Conservation (phyloP, 106 monocot genomes). For the Triglochin maritima region DNA sequence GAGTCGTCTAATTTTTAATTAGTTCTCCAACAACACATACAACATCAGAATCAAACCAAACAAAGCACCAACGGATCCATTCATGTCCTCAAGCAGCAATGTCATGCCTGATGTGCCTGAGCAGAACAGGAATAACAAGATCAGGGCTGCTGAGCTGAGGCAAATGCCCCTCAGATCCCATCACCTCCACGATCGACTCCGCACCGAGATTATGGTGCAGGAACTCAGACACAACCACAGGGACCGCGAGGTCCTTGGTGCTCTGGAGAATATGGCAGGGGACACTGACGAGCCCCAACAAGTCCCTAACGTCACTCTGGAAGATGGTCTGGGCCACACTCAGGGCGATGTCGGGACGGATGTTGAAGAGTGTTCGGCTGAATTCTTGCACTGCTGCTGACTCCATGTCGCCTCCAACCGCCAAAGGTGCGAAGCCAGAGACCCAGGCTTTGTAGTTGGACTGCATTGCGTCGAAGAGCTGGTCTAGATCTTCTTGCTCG, state of each 20-base stretch:
- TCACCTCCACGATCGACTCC: slow-evolving; percentile 88
- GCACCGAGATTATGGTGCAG: slow-evolving; percentile 65
- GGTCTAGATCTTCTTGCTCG: slow-evolving; percentile 79
- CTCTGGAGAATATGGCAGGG: slow-evolving; percentile 98
- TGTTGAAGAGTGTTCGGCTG: slow-evolving; percentile 93
- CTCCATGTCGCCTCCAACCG: slow-evolving; percentile 86
- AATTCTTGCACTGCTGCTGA: slow-evolving; percentile 92
- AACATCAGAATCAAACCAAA: too few species aligned
- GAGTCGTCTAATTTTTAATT: too few species aligned
- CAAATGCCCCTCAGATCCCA: slow-evolving; percentile 82
- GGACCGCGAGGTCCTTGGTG: slow-evolving; percentile 85
- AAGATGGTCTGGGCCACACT: slow-evolving; percentile 81
- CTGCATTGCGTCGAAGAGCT: slow-evolving; percentile 82
- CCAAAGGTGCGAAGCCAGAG: slow-evolving; percentile 80
- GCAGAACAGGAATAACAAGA: slow-evolving; percentile 73
- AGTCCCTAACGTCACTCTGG: slow-evolving; percentile 50
- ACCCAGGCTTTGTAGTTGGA: slow-evolving; percentile 91
- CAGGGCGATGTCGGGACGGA: slow-evolving; percentile 87
- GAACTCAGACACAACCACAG: slow-evolving; percentile 77
- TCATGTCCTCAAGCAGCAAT: slow-evolving; percentile 24
- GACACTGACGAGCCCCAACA: slow-evolving; percentile 45
- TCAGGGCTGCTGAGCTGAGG: slow-evolving; percentile 90
- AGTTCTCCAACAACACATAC: too few species aligned
- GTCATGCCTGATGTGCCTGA: slow-evolving; percentile 69
- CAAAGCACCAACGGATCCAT: too few species aligned